Evolutionary conservation across 352 stramenopile genomes (phyloP).

Genomic region (Globisporangium radiosum): DNA sequence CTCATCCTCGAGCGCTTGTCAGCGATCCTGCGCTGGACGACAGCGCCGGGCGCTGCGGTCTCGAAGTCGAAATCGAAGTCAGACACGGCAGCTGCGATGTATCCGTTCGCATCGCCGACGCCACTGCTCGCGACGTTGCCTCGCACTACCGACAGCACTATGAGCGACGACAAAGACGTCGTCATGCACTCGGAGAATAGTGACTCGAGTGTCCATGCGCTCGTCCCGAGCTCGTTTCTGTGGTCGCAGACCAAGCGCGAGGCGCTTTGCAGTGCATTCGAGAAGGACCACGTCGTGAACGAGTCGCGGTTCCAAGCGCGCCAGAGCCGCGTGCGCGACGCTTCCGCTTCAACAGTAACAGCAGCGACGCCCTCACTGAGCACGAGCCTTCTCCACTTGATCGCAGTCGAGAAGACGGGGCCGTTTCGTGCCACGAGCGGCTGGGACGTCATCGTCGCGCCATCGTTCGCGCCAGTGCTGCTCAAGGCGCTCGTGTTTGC

Average conservation of each 20-base stretch:
- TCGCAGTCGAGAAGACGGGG: conserved; percentile 32
- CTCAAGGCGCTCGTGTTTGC: conserved; percentile 62
- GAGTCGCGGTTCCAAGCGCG: conserved; percentile 24
- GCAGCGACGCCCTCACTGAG: neutral
- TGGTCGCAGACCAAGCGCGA: conserved; percentile 49
- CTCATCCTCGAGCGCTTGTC: conserved; percentile 51
- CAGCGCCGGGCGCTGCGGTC: conserved; percentile 1
- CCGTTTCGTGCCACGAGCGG: conserved; percentile 45
- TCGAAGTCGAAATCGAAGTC: no score
- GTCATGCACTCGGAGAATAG: conserved; percentile 3
- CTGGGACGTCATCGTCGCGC: conserved; percentile 58
- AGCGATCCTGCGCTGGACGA: conserved; percentile 50
- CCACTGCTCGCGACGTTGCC: neutral
- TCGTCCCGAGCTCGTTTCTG: conserved; percentile 36
- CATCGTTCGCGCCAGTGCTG: conserved; percentile 33
- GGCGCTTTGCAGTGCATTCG: conserved; percentile 24
- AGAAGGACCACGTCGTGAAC: conserved; percentile 63
- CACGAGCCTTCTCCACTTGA: conserved; percentile 22
- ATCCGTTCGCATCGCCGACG: conserved; percentile 20
- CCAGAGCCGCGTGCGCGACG: conserved; percentile 6
- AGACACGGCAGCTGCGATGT: conserved; percentile 8
- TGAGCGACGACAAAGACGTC: neutral
- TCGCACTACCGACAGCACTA: neutral
- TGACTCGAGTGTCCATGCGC: neutral
- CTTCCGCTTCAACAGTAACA: neutral